A percentile compares a stretch with the other conserved stretches of the same genome.
These are phyloP conservation scores for Sphaerobolus stellatus DNA, from an alignment of 1,284 basidiomycete genomes.

Conservation along the genomic window DNA sequence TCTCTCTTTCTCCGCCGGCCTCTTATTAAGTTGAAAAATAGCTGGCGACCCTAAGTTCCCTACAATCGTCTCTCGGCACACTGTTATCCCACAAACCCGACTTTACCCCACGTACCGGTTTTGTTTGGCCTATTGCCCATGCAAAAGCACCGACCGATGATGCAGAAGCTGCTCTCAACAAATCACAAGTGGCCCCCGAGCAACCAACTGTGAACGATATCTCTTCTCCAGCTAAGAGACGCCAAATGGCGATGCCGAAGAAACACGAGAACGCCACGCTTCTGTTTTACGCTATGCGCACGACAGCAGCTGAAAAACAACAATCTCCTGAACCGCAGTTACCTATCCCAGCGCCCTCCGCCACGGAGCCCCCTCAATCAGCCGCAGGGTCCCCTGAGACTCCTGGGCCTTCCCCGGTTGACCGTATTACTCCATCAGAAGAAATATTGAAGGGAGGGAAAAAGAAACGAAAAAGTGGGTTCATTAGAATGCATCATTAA, in stretches of 20 bases:
- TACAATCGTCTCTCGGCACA: conserved; percentile 71
- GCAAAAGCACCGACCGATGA: conserved; percentile 4
- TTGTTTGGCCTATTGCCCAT: conserved; percentile 75
- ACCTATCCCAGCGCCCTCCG: conserved; percentile 34
- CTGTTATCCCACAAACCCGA: conserved; percentile 69
- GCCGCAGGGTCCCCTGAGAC: conserved; percentile 46
- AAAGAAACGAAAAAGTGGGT: conserved; percentile 69
- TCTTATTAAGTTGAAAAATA: conserved; percentile 28
- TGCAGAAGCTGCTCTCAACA: conserved; percentile 29
- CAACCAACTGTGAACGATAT: neutral
- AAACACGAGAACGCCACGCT: conserved; percentile 66
- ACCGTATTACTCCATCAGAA: conserved; percentile 45
- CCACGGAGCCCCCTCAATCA: conserved; percentile 42
- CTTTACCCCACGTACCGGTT: conserved; percentile 76
- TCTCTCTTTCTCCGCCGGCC: conserved; percentile 3
- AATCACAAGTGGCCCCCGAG: conserved; percentile 39
- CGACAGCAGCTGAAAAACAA: conserved; percentile 61
- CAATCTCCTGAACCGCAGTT: conserved; percentile 47
- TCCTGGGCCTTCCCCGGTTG: conserved; percentile 51
- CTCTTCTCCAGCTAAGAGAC: conserved; percentile 22
- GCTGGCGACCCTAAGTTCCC: conserved; percentile 69
- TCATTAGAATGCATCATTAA: too few relatives aligned
- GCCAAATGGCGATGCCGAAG: conserved; percentile 35
- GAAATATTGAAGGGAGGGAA: too few relatives aligned
- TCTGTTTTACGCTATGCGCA: conserved; percentile 71